Evolutionary conservation across 352 stramenopile genomes (phyloP), one percentile per base, ranked within the genome.

Genomic region (Phytophthora hybrid): DNA sequence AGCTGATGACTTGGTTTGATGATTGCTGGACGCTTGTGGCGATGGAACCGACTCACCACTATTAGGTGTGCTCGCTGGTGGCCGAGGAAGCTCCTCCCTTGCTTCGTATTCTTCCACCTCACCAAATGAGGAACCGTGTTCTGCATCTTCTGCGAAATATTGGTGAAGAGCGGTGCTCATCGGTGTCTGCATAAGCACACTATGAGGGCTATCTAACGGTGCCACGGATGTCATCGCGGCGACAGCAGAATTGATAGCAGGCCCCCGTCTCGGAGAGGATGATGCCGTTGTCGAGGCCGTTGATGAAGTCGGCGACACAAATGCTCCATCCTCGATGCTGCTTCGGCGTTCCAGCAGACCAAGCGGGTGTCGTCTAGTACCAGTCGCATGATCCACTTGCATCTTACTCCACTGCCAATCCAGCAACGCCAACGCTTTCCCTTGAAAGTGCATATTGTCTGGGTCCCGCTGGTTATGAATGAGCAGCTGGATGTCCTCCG

Each of bases 381-480:
- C 55, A 8, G 21, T 51, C 10, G 29, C 51, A 57, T 78, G 70
- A 39, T 88, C 74, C 21, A 55, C 73, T 53, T 79, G 80, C 65
- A 78, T 83, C 44, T 93, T 93, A 11, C 65, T 78, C 87, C 88
- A 94, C 54, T 96, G 88, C 89, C 89, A 96, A 66, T 96, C 89
- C 26, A 96, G 44, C 47, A 96, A 47, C n/a, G 89, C 86, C n/a
- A 96, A 61, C 23, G 89, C 89, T 63, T 95, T 96, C 7, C 89
- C 89, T 54, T 96, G 89, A 63, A 96, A 96, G 60, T 96, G 89
- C 87, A 96, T 86, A 52, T 94, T 96, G 67, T 96, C 89, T 1
- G 88, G 85, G 66, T 96, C 89, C 1, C 87, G 85, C 46, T 87
- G 87, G 54, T 93, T 96, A 60, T 96, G 84, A 62, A 96, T 95